phyloP scores from a whole-genome alignment of 129 eudicot species.

The Flaveria linearis region DNA sequence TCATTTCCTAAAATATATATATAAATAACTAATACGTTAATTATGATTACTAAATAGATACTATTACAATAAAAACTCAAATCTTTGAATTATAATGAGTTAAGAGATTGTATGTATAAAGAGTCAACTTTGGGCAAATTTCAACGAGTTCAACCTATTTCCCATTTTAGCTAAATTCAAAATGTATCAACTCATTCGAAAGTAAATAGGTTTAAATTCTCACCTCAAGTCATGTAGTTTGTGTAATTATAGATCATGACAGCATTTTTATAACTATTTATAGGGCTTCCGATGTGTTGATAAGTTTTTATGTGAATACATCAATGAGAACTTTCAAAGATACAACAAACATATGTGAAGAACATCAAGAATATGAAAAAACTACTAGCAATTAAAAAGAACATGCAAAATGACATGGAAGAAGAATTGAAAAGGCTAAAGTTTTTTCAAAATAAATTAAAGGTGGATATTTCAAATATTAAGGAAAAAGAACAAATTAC shows the following conservation, averaged over 20 bases:
- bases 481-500: conserved; percentile 14
- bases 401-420: conserved; percentile 28
- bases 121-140: too few relatives aligned
- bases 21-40: too few relatives aligned
- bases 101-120: too few relatives aligned
- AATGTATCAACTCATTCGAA: too few relatives aligned
- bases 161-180: too few relatives aligned
- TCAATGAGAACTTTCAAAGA: conserved; percentile 36
- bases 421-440: conserved; percentile 25
- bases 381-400: conserved; percentile 22
- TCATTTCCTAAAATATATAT: too few relatives aligned
- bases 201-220: too few relatives aligned
- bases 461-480: conserved; percentile 17
- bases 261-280: background rate
- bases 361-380: conserved; percentile 29
- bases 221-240: too few relatives aligned
- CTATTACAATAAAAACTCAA: too few relatives aligned
- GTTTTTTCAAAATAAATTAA: conserved; percentile 24
- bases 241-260: background rate
- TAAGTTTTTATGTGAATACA: conserved; percentile 27
- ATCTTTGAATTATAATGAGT: too few relatives aligned
- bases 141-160: too few relatives aligned
- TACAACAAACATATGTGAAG: conserved; percentile 31
- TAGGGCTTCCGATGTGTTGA: conserved; percentile 32
- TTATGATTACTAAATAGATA: too few relatives aligned